These are phyloP conservation scores for Clitocybe nebularis DNA, from an alignment of 1,284 basidiomycete genomes.

Conservation along the genomic window DNA sequence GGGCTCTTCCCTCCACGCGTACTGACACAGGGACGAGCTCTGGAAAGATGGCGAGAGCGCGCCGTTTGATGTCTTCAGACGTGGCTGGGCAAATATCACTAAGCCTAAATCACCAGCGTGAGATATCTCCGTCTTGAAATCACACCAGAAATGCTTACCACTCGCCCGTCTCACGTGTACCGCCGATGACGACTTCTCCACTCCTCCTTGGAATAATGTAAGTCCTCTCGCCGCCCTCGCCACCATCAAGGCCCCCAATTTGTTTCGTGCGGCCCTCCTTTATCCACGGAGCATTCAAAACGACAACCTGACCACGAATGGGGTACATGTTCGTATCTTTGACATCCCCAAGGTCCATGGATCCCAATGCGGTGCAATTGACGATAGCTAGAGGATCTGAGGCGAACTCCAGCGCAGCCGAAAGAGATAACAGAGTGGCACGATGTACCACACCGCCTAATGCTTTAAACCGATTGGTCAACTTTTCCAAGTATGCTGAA, in stretches of 20 bases:
- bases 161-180: constrained; percentile 17
- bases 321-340: constrained; percentile 20
- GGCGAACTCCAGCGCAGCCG: constrained; percentile 7
- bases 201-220: constrained; percentile 22
- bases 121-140: not conserved
- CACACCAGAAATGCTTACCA: constrained; percentile 12
- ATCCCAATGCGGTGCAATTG: constrained; percentile 19
- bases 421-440: constrained; percentile 6
- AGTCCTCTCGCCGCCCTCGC: constrained; percentile 17
- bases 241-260: constrained; percentile 12
- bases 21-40: constrained; percentile 14
- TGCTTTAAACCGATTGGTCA: constrained; percentile 11
- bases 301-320: constrained; percentile 20
- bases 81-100: constrained; percentile 14
- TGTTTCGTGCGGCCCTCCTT: constrained; percentile 20
- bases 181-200: constrained; percentile 21
- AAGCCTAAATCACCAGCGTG: constrained; percentile 8
- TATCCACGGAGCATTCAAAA: constrained; percentile 21
- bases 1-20: constrained; percentile 5
- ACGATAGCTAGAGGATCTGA: constrained; percentile 11
- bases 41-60: constrained; percentile 16
- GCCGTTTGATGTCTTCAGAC: constrained; percentile 17
- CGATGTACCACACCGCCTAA: constrained; percentile 16
- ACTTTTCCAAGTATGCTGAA: constrained; percentile 15
- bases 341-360: constrained; percentile 15